phyloP scores from a whole-genome alignment of 139 green algal species.

The Volvox reticuliferus region DNA sequence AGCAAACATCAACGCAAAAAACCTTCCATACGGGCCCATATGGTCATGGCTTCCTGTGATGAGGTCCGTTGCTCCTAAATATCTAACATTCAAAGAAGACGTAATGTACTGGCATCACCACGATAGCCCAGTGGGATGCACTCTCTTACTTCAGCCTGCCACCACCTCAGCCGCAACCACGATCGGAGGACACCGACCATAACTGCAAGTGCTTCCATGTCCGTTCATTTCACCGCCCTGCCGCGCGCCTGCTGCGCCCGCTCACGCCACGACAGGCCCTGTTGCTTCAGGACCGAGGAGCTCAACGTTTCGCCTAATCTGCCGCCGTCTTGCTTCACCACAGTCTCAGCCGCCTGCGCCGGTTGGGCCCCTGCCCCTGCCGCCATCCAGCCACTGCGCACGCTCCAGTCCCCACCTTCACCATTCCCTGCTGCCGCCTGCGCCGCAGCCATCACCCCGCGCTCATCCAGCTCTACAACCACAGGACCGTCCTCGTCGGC shows the following conservation, averaged over 20 bases:
- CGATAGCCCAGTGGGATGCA: too few species aligned
- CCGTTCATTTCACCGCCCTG: background rate
- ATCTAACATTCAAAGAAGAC: too few species aligned
- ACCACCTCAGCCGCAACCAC: too few species aligned
- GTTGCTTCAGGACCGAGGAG: background rate
- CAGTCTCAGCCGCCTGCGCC: background rate
- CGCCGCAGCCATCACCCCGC: background rate
- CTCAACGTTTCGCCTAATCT: background rate
- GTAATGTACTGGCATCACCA: too few species aligned
- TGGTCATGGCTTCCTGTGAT: too few species aligned
- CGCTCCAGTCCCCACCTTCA: background rate
- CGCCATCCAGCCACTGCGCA: background rate
- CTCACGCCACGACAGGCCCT: constrained; percentile 30
- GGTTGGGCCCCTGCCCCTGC: background rate
- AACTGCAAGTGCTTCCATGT: too few species aligned
- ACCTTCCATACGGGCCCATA: too few species aligned
- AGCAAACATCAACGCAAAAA: too few species aligned
- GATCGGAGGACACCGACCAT: too few species aligned
- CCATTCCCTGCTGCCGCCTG: background rate
- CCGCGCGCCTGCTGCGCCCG: background rate
- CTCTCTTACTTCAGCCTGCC: too few species aligned
- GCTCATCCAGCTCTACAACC: constrained; percentile 22
- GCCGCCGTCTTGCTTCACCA: background rate
- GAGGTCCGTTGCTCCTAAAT: too few species aligned
- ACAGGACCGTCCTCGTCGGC: constrained; percentile 23